Conservation (phyloP, 139 green algal species). For the Picochlorum sp. region DNA sequence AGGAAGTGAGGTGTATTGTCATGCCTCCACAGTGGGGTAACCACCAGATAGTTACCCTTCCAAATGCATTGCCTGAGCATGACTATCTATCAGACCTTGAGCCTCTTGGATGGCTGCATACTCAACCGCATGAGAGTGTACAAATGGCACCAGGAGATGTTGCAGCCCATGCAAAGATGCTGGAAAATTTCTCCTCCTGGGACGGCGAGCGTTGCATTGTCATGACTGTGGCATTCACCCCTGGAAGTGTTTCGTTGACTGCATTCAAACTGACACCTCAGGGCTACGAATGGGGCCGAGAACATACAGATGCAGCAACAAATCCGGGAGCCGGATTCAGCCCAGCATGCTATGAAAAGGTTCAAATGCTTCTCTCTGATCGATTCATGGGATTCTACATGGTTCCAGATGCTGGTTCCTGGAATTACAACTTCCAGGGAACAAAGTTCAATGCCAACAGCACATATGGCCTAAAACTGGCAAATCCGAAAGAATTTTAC, state of each 20-base stretch:
- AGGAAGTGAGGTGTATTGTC: conserved; percentile 92
- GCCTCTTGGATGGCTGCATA: conserved; percentile 98
- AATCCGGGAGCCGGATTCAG: conserved; percentile 78
- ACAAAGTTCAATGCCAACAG: conserved; percentile 60
- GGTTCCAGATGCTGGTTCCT: conserved; percentile 80
- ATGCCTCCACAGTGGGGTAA: conserved; percentile 97
- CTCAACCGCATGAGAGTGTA: conserved; percentile 91
- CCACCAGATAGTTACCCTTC: conserved; percentile 88
- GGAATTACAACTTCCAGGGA: conserved; percentile 99
- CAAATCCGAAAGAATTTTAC: conserved; percentile 94
- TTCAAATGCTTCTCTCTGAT: conserved; percentile 96
- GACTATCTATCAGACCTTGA: conserved; percentile 94
- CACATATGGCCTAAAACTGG: conserved; percentile 80
- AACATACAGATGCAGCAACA: conserved; percentile 75
- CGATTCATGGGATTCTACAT: conserved; percentile 99
- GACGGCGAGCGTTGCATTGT: conserved; percentile 93
- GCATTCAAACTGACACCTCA: conserved; percentile 95
- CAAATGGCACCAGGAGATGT: conserved; percentile 86
- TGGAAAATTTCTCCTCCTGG: conserved; percentile 89
- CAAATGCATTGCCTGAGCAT: conserved; percentile 79
- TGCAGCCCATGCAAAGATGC: conserved; percentile 83
- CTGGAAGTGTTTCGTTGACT: conserved; percentile 86
- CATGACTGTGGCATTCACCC: conserved; percentile 93
- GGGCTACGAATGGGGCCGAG: conserved; percentile 82
- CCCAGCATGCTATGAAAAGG: conserved; percentile 93